phyloP scores from a whole-genome alignment of 1,139 yeast species.

The Scheffersomyces lignicola region DNA sequence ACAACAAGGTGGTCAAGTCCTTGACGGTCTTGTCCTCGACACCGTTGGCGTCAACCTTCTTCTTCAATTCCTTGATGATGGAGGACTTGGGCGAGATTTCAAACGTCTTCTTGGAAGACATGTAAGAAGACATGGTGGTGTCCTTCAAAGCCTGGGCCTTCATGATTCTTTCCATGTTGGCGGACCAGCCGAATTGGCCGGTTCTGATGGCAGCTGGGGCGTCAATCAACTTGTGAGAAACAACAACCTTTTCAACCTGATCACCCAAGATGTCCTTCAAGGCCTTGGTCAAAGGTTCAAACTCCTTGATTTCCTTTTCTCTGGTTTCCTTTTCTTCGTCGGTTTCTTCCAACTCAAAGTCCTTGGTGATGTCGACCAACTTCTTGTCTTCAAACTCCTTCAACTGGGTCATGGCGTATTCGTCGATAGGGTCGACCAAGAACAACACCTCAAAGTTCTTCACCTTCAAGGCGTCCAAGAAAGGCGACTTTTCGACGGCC shows the following conservation, averaged over 20 bases:
- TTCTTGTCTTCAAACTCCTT: conserved; percentile 99
- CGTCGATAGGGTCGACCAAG: conserved; percentile 99
- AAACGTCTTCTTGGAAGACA: conserved; percentile 98
- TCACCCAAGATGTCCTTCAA: conserved; percentile 97
- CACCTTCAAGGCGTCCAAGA: conserved; percentile 98
- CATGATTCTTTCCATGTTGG: conserved; percentile 99
- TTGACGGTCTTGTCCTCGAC: conserved; percentile 98
- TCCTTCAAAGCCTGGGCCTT: conserved; percentile 99
- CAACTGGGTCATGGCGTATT: conserved; percentile 98
- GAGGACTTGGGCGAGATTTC: conserved; percentile 98
- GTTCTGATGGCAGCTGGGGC: conserved; percentile 99
- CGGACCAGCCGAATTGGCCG: conserved; percentile 99
- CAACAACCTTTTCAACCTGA: conserved; percentile 98
- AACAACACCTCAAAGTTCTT: conserved; percentile 97
- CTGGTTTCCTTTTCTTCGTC: conserved; percentile 95
- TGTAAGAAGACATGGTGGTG: conserved; percentile 97
- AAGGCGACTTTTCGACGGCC: conserved; percentile 99
- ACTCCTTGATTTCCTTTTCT: conserved; percentile 91
- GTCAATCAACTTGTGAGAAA: conserved; percentile 94
- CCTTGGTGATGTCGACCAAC: conserved; percentile 98
- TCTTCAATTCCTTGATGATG: conserved; percentile 91
- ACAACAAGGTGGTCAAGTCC: conserved; percentile 93
- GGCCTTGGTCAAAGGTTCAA: conserved; percentile 91
- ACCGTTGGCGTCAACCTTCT: conserved; percentile 96
- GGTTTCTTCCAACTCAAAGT: conserved; percentile 98